Conservation (phyloP, 257 asterid genomes). For the Primulina tabacum region DNA sequence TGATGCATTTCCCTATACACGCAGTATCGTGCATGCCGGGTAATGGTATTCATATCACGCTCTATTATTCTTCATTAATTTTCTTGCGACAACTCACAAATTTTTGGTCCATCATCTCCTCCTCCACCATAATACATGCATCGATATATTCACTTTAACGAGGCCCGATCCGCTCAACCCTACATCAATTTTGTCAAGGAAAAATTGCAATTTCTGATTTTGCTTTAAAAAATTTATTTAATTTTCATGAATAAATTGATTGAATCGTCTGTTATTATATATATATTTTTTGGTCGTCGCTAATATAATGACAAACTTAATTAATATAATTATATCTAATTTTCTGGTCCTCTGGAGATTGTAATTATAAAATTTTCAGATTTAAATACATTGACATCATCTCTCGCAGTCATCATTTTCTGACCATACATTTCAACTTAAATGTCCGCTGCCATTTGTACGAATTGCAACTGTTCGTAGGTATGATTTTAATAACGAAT, state of each 20-base stretch:
- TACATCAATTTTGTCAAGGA: not conserved
- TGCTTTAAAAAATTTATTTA: too few species aligned
- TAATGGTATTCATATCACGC: not conserved
- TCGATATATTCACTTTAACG: not conserved
- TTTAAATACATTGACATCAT: not conserved
- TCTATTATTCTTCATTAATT: not conserved
- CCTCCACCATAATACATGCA: not conserved
- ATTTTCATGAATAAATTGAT: too few species aligned
- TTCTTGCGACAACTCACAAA: not conserved
- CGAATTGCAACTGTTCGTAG: not conserved
- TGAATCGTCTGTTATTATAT: too few species aligned
- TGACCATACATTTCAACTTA: too few species aligned
- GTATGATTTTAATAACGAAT: not conserved
- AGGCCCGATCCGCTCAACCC: not conserved
- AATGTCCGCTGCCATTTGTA: not conserved
- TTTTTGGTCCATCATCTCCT: not conserved
- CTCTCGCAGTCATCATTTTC: not conserved
- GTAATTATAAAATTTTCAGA: too few species aligned
- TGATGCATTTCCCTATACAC: not conserved
- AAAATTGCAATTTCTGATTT: too few species aligned
- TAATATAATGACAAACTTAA: too few species aligned
- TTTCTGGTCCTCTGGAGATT: too few species aligned
- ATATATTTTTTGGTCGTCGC: too few species aligned
- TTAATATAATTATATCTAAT: too few species aligned
- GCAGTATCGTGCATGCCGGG: not conserved